Conservation (phyloP, 1,284 basidiomycete species). For the Sporisorium exsertum region DNA sequence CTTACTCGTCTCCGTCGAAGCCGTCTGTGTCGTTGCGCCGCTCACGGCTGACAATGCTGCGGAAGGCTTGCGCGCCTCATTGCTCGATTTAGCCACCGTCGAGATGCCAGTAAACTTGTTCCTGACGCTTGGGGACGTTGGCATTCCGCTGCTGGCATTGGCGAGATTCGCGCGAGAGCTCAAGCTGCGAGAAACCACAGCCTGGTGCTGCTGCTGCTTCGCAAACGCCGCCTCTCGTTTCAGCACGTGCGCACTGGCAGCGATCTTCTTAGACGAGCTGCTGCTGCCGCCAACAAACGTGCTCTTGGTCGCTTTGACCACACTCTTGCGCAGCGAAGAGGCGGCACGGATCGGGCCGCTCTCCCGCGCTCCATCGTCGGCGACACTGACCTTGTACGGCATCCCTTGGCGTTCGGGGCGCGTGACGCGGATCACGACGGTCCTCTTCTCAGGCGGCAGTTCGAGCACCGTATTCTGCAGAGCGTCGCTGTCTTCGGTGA, state of each 20-base stretch:
- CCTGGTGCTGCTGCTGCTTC: slow-evolving; percentile 31
- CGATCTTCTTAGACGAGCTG: slow-evolving; percentile 24
- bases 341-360: slow-evolving; percentile 13
- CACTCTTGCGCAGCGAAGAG: slow-evolving; percentile 36
- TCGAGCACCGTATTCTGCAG: slow-evolving; percentile 39
- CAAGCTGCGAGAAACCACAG: slow-evolving; percentile 6
- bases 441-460: slow-evolving; percentile 40
- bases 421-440: slow-evolving; percentile 33
- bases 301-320: slow-evolving; percentile 43
- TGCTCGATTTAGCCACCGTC: not conserved
- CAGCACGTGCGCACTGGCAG: slow-evolving; percentile 11
- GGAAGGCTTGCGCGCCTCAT: slow-evolving; percentile 12
- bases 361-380: not conserved
- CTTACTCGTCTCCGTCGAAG: slow-evolving; percentile 14
- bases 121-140: slow-evolving; percentile 12
- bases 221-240: slow-evolving; percentile 29
- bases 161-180: not conserved
- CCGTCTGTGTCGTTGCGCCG: not conserved
- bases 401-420: slow-evolving; percentile 38
- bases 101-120: slow-evolving; percentile 39
- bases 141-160: not conserved
- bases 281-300: slow-evolving; percentile 22
- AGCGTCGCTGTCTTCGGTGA: slow-evolving; percentile 34
- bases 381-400: slow-evolving; percentile 42
- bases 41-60: slow-evolving; percentile 12